Evolutionary conservation across 257 asterid genomes (phyloP), one percentile per base, ranked within the genome.

Genomic region (Rhazya stricta): DNA sequence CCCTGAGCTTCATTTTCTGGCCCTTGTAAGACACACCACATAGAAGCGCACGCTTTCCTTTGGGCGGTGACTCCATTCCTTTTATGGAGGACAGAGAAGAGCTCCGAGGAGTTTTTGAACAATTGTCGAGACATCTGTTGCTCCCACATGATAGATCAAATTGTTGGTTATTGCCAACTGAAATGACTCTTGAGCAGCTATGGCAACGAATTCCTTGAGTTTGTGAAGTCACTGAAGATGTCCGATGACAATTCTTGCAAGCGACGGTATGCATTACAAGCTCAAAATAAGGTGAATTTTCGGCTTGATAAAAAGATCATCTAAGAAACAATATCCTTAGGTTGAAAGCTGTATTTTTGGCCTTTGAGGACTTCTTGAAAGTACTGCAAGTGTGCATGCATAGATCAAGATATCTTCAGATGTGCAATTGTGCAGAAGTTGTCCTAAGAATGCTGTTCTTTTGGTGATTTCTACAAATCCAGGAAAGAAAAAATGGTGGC

Each of bases 21-120:
- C 80, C 81, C 86, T 79, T 86, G 86, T 91, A 91, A 75, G 85
- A 83, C 65, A 88, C 84, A 18, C 91, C 93, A 74, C 96, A 88
- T 16, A 91, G 84, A 71, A 89, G 71, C 4, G 94, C 94, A 0
- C 91, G 89, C 73, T 82, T 84, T 78, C 87, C 87, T 42, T 81
- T 48, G 0, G 80, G 84, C 4, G 89, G 82, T 60, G 76, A 46
- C 37, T 43, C 61, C 50, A 48, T 0, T 16, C 74, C 29, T 30
- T 51, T 76, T 19, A 69, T 65, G 51, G 72, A 39, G 21, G 76
- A 41, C 1, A 50, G 12, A 4, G 71, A 65, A 11, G 60, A 18
- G 34, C 77, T 54, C 12, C 25, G 29, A 12, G 75, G 62, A 71
- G 74, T 2, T 15, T 30, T 58, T 18, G 7, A 70, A 36, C 66